phyloP scores from a whole-genome alignment of 169 alveolate species.

The Eimeria tenella region DNA sequence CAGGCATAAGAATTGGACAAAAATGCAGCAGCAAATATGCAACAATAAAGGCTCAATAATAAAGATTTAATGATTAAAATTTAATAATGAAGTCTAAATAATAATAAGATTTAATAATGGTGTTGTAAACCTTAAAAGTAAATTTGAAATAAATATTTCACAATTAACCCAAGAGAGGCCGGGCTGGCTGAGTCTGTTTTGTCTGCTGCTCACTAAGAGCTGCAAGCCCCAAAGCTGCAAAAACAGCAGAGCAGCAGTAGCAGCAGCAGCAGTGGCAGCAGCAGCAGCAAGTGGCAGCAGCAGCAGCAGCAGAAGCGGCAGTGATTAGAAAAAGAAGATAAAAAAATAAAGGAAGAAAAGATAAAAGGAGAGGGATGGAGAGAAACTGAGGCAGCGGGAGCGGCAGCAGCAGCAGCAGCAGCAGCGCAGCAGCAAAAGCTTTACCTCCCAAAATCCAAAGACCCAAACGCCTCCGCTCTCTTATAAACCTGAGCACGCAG shows the following conservation, averaged over 20 bases:
- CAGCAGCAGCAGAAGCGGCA: neutral
- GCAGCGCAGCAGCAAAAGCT: neutral
- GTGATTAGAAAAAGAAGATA: neutral
- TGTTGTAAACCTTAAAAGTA: too few relatives aligned
- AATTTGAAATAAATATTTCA: too few relatives aligned
- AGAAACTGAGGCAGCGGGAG: neutral
- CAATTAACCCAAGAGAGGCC: neutral
- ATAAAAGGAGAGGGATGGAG: neutral
- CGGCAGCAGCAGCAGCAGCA: neutral
- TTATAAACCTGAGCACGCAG: neutral
- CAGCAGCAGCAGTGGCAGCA: neutral
- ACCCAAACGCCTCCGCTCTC: neutral
- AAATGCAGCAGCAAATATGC: too few relatives aligned
- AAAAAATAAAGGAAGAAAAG: neutral
- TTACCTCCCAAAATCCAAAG: constrained; percentile 19
- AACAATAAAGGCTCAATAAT: too few relatives aligned
- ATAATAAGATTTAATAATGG: too few relatives aligned
- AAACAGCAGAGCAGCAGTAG: neutral
- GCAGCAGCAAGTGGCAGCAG: neutral
- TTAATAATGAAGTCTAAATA: too few relatives aligned
- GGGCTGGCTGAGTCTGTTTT: neutral
- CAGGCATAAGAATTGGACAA: too few relatives aligned
- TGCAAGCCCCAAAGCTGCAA: constrained; percentile 15
- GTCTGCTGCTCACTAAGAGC: constrained; percentile 41
- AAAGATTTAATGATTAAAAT: too few relatives aligned